Evolutionary conservation across 2,329 filamentous ascomycete genomes (phyloP).

Genomic region (Epichloe bromicola): DNA sequence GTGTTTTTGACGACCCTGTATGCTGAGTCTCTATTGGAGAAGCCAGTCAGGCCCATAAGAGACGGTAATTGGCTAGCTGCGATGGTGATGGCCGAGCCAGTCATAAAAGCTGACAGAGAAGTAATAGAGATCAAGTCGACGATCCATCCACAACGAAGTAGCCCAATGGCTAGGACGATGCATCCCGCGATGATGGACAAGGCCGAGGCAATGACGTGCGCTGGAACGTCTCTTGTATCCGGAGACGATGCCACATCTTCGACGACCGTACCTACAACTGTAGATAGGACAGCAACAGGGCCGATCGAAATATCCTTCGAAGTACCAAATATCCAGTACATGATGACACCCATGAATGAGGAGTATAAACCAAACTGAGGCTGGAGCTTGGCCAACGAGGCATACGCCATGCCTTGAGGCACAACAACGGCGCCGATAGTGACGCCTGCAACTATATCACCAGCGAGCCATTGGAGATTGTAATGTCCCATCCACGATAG

Average conservation of each 20-base stretch:
- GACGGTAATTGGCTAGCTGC: constrained; percentile 68
- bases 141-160: constrained; percentile 74
- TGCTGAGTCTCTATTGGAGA: constrained; percentile 64
- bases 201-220: constrained; percentile 61
- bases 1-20: constrained; percentile 77
- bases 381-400: constrained; percentile 64
- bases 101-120: constrained; percentile 92
- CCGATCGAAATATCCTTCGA: constrained; percentile 98
- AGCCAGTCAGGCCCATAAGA: constrained; percentile 64
- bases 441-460: constrained; percentile 70
- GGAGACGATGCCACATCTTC: constrained; percentile 39
- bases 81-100: constrained; percentile 85
- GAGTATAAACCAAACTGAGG: constrained; percentile 72
- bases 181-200: constrained; percentile 65
- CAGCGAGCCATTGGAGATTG: constrained; percentile 77
- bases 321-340: constrained; percentile 97
- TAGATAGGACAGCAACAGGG: constrained; percentile 91
- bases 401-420: constrained; percentile 96
- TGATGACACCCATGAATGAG: constrained; percentile 86
- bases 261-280: constrained; percentile 74
- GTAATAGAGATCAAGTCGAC: constrained; percentile 87
- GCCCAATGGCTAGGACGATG: constrained; percentile 66
- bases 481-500: constrained; percentile 79
- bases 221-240: constrained; percentile 39
- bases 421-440: constrained; percentile 60